A percentile compares a stretch with the other conserved stretches of the same genome.
Conservation (phyloP, 352 stramenopile species). For the Achlya hypogyna region DNA sequence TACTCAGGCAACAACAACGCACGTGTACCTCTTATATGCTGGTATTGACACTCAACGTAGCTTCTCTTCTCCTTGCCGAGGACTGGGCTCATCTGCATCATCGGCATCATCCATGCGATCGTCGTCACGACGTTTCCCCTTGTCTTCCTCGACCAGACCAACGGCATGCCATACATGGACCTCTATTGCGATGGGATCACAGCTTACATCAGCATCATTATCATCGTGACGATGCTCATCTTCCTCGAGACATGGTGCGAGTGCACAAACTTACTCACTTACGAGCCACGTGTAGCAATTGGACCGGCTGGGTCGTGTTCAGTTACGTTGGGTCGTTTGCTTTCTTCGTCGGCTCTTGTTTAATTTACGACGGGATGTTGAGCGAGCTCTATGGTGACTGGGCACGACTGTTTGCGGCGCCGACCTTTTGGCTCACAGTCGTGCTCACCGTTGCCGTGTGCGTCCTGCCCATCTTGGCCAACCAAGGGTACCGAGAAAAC, state of each 20-base stretch:
- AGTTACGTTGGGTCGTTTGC: conserved; percentile 42
- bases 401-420: conserved; percentile 24
- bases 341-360: conserved; percentile 39
- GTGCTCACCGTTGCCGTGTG: conserved; percentile 33
- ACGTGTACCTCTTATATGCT: not conserved
- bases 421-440: conserved; percentile 59
- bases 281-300: conserved; percentile 28
- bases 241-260: conserved; percentile 54
- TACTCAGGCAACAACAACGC: conserved; percentile 29
- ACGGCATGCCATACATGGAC: conserved; percentile 55
- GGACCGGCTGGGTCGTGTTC: conserved; percentile 36
- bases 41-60: conserved; percentile 23
- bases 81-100: conserved; percentile 28
- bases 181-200: conserved; percentile 86
- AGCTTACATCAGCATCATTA: conserved; percentile 90
- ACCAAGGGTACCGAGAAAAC: conserved; percentile 69
- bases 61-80: conserved; percentile 53
- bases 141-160: conserved; percentile 36
- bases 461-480: conserved; percentile 50
- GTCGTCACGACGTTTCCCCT: conserved; percentile 52
- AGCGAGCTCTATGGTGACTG: conserved; percentile 42
- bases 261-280: not conserved
- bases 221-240: conserved; percentile 87
- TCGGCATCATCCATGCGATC: conserved; percentile 51
- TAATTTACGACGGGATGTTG: conserved; percentile 44